These are phyloP conservation scores for Rhizopus sp. DNA, from an alignment of 371 early-diverging fungal species.

Conservation along the genomic window DNA sequence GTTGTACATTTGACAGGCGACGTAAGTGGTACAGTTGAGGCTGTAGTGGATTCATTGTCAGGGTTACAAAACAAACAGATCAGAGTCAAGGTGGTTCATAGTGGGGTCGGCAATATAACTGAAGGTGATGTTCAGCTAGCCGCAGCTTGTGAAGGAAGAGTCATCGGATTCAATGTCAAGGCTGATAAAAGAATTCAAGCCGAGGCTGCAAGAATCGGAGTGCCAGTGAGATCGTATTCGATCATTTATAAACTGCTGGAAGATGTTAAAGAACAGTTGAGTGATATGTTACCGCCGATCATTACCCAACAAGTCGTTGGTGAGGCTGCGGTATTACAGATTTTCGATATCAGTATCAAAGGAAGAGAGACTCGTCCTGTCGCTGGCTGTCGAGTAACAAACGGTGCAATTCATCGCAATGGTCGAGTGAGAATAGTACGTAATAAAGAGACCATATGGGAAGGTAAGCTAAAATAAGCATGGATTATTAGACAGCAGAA, in stretches of 20 bases:
- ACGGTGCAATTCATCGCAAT: slow-evolving; percentile 70
- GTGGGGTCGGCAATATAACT: slow-evolving; percentile 84
- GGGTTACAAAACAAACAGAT: slow-evolving; percentile 82
- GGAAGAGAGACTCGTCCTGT: slow-evolving; percentile 64
- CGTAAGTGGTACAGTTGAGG: slow-evolving; percentile 95
- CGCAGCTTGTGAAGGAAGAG: slow-evolving; percentile 62
- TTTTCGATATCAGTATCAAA: slow-evolving; percentile 80
- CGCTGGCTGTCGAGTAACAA: slow-evolving; percentile 87
- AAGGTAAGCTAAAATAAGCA: slow-evolving; percentile 48
- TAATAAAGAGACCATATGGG: slow-evolving; percentile 64
- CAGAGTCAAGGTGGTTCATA: slow-evolving; percentile 68
- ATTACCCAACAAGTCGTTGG: slow-evolving; percentile 77
- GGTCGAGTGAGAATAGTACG: slow-evolving; percentile 72
- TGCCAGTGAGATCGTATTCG: slow-evolving; percentile 68
- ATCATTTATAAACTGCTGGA: slow-evolving; percentile 93
- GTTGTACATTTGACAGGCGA: slow-evolving; percentile 66
- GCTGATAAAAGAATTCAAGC: slow-evolving; percentile 71
- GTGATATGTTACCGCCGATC: slow-evolving; percentile 81
- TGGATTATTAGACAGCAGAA: background rate
- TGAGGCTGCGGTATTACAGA: slow-evolving; percentile 84
- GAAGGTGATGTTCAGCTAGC: slow-evolving; percentile 82
- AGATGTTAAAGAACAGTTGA: slow-evolving; percentile 76
- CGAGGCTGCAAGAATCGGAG: slow-evolving; percentile 63
- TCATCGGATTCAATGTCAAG: slow-evolving; percentile 90
- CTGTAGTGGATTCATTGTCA: slow-evolving; percentile 77